Base-by-base conservation (phyloP, 2,329 filamentous ascomycete genomes). In the Trichoderma atrobrunneum region DNA sequence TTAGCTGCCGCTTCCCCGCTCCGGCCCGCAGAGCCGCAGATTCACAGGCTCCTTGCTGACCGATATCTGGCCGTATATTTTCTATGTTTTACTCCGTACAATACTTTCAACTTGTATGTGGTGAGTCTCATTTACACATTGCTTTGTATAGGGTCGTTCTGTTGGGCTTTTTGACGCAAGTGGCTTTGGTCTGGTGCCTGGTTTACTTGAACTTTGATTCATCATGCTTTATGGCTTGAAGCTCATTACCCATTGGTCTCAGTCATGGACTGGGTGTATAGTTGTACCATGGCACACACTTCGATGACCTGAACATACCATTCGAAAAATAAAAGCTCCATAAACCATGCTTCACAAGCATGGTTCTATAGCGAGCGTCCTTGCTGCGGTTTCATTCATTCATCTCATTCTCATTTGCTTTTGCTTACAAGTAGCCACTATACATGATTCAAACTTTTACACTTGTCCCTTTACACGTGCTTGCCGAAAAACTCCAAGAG, bases 401-500 rank as follows among this genome's bases (percentile, higher is more conserved):
- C 5, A 11, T 21, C 10, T 51, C n/a, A 51, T 51, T 51, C 43
- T 51, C 5, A 3, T 24, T 24, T 51, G n/a, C 43, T 3, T 51
- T 51, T 51, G 43, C 43, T 51, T 51, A n/a, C 43, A 51, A 51
- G 43, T 51, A 12, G 43, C 5, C 10, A 14, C 1, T 24, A 21
- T 5, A 51, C 14, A 57, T 30, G 26, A 57, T 24, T 51, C 54
- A 57, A 21, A 21, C 65, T 39, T 39, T 5, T 24, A 51, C 63
- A 5, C 7, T 8, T 8, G 6, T 14, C n/a, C 7, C 30, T 51
- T 76, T 77, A 85, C 39, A 85, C 76, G 77, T 90, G 81, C 81
- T 89, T 84, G 63, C 81, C 80, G 74, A 91, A 87, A 81, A 91
- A 91, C 61, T 84, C 80, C 54, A 90, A 77, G 24, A 90, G 82